Percentiles rank a stretch among this genome's conserved stretches.
Evolutionary conservation across 768 basidiomycete genomes (phyloP).

Genomic region (Suillus bovinus): DNA sequence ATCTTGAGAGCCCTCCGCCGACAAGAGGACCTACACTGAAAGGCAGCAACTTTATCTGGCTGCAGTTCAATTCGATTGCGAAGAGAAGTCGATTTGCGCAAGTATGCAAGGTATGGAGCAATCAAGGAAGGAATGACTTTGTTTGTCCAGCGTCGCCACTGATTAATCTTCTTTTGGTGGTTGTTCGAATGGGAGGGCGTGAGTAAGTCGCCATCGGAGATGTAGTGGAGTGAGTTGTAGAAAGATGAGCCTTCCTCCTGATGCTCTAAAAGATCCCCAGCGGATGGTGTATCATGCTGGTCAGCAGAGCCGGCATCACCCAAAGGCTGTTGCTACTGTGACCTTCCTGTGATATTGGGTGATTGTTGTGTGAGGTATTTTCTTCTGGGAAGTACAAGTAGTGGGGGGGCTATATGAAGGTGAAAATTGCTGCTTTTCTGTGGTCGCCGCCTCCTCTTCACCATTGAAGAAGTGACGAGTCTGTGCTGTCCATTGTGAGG

Average conservation of each 20-base stretch:
- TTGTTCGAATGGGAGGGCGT: background rate
- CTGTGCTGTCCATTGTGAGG: too few species aligned
- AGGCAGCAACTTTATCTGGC: background rate
- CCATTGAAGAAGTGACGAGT: too few species aligned
- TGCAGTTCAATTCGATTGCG: background rate
- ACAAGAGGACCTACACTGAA: background rate
- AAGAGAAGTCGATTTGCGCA: background rate
- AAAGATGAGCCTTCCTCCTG: background rate
- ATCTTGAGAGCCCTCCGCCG: background rate
- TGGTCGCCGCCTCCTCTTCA: too few species aligned
- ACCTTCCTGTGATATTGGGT: too few species aligned
- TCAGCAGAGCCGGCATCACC: too few species aligned
- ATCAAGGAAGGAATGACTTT: too few species aligned
- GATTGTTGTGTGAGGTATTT: too few species aligned
- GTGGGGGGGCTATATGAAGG: too few species aligned
- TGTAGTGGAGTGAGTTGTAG: background rate
- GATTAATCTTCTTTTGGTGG: conserved; percentile 4
- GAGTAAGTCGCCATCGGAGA: background rate
- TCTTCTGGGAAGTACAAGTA: too few species aligned
- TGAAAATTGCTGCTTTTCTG: too few species aligned
- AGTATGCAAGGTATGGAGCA: conserved; percentile 9
- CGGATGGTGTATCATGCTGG: background rate
- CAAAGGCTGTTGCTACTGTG: too few species aligned
- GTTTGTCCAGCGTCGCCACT: background rate
- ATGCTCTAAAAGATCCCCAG: background rate